Percentiles rank a stretch among this genome's conserved stretches.
These are phyloP conservation scores for Vanderwaltozyma tropicalis DNA, from an alignment of 805 yeast genomes.

Conservation along the genomic window DNA sequence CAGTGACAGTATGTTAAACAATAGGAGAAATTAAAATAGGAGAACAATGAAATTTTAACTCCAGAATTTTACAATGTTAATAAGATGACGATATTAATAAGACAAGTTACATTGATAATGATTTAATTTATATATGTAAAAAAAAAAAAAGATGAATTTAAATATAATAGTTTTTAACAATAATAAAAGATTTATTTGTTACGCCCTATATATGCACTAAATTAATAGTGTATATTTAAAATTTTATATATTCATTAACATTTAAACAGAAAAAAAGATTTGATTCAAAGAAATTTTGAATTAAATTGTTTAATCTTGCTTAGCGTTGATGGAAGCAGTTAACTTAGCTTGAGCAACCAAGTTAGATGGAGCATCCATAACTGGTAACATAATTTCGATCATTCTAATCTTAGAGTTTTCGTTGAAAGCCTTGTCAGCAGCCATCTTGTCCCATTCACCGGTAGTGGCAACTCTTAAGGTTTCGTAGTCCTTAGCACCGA, in stretches of 20 bases:
- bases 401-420: constrained; percentile 50
- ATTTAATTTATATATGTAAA: too few relatives aligned
- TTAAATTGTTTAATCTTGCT: constrained; percentile 24
- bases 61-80: too few relatives aligned
- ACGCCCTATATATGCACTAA: constrained; percentile 2
- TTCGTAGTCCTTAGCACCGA: constrained; percentile 44
- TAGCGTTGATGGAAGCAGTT: constrained; percentile 40
- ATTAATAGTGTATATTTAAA: background rate
- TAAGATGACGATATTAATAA: too few relatives aligned
- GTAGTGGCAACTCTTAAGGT: constrained; percentile 42
- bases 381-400: constrained; percentile 58
- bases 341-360: constrained; percentile 59
- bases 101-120: too few relatives aligned
- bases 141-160: too few relatives aligned
- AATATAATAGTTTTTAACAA: background rate
- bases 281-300: constrained; percentile 1
- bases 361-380: constrained; percentile 59
- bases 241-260: constrained; percentile 3
- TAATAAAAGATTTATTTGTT: constrained; percentile 3
- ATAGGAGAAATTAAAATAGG: too few relatives aligned
- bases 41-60: too few relatives aligned
- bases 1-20: too few relatives aligned
- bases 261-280: constrained; percentile 3
- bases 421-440: constrained; percentile 38
- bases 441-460: constrained; percentile 45